phyloP scores from a whole-genome alignment of 106 monocot species.

The Platanthera guangdongensis region DNA sequence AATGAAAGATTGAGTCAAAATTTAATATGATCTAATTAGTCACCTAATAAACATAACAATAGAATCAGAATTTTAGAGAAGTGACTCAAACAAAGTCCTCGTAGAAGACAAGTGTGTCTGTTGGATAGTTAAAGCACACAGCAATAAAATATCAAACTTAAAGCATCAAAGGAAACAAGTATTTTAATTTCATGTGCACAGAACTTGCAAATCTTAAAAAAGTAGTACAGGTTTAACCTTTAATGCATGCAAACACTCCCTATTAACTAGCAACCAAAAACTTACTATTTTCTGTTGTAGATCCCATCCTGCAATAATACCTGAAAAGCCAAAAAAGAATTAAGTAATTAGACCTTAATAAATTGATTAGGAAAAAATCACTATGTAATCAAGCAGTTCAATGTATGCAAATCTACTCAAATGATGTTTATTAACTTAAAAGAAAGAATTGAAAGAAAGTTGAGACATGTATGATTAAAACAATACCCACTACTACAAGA shows the following conservation, averaged over 20 bases:
- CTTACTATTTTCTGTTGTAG: conserved; percentile 41
- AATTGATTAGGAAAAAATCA: not conserved
- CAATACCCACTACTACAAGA: conserved; percentile 49
- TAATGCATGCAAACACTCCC: not conserved
- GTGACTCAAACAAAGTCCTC: not conserved
- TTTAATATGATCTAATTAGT: no score
- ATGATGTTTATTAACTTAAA: not conserved
- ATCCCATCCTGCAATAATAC: conserved; percentile 55
- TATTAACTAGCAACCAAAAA: not conserved
- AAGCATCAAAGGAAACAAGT: not conserved
- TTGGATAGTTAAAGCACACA: not conserved
- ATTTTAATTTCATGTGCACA: not conserved
- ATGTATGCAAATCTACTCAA: not conserved
- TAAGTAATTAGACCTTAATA: conserved; percentile 5
- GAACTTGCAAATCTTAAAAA: not conserved
- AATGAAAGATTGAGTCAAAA: no score
- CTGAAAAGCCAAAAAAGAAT: conserved; percentile 19
- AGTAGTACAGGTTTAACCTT: not conserved
- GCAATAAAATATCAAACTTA: not conserved
- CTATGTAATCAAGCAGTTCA: not conserved
- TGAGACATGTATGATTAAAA: conserved; percentile 9
- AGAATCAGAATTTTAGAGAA: not conserved
- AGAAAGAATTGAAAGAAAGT: not conserved
- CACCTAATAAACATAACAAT: not conserved
- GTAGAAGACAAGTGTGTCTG: not conserved